Evolutionary conservation across 75 land plant genomes (phyloP).

Genomic region (Selaginella tamariscina): DNA sequence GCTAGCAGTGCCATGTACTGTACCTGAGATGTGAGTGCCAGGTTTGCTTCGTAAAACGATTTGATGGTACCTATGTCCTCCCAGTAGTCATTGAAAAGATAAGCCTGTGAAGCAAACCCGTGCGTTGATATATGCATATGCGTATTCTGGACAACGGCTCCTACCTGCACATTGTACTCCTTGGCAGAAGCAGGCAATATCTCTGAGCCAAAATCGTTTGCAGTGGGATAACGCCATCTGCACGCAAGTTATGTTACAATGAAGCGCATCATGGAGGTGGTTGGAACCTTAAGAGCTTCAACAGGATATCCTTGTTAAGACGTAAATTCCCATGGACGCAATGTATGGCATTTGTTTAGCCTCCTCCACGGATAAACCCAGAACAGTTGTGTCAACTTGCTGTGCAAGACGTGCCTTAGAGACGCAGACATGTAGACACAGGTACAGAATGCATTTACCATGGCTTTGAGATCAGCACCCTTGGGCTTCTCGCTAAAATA

Average conservation of each 20-base stretch:
- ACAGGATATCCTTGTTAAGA: slow-evolving; percentile 82
- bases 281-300: slow-evolving; percentile 76
- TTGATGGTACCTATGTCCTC: slow-evolving; percentile 79
- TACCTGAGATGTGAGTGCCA: slow-evolving; percentile 71
- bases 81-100: slow-evolving; percentile 81
- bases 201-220: slow-evolving; percentile 92
- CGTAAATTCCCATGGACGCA: slow-evolving; percentile 97
- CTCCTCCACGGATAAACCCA: slow-evolving; percentile 71
- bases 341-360: slow-evolving; percentile 79
- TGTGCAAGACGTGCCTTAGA: too few species aligned
- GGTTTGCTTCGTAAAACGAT: slow-evolving; percentile 80
- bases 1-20: slow-evolving; percentile 4
- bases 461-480: slow-evolving; percentile 60
- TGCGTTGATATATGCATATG: background rate
- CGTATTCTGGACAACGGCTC: background rate
- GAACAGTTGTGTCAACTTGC: slow-evolving; percentile 83
- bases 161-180: slow-evolving; percentile 57
- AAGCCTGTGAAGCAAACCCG: slow-evolving; percentile 37
- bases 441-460: slow-evolving; percentile 39
- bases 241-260: too few species aligned
- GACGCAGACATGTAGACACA: too few species aligned
- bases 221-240: slow-evolving; percentile 94
- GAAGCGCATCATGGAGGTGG: too few species aligned
- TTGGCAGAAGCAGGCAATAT: slow-evolving; percentile 78
- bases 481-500: slow-evolving; percentile 85